phyloP scores from a whole-genome alignment of 2,329 filamentous ascomycete genomes.

The Tolypocladium cylindrosporum region DNA sequence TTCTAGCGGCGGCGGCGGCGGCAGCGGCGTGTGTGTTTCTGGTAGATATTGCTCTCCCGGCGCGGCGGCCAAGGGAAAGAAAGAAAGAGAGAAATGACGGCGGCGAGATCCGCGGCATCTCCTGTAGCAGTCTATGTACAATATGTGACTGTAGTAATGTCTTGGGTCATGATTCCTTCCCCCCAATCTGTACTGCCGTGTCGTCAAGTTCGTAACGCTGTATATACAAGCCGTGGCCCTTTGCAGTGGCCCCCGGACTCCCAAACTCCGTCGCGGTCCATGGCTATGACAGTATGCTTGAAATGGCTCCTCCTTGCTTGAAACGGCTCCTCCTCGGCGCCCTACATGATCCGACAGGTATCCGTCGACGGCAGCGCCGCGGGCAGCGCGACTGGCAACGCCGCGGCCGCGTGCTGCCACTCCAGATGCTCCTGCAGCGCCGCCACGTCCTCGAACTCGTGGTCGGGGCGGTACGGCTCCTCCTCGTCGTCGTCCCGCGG shows the following conservation, averaged over 20 bases:
- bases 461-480: constrained; percentile 35
- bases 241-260: background rate
- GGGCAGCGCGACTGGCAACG: constrained; percentile 24
- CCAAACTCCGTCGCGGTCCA: background rate
- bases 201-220: constrained; percentile 6
- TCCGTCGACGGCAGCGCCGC: constrained; percentile 19
- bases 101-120: background rate
- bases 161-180: background rate
- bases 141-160: constrained; percentile 9
- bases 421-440: constrained; percentile 44
- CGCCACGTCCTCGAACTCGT: constrained; percentile 39
- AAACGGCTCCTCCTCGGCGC: background rate
- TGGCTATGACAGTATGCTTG: background rate
- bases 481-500: constrained; percentile 36
- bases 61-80: background rate
- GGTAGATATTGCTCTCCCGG: background rate
- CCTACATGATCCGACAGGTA: constrained; percentile 37
- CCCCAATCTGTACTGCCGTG: background rate
- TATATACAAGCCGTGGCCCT: background rate
- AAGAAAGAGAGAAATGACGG: too few relatives aligned
- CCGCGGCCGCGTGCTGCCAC: constrained; percentile 40
- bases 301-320: background rate
- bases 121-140: constrained; percentile 10
- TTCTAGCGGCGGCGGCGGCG: constrained; percentile 44
- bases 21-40: background rate